Evolutionary conservation across 495 filamentous ascomycete species (phyloP), one percentile per base, ranked within the genome.

Genomic region (Aspergillus bertholletiae): DNA sequence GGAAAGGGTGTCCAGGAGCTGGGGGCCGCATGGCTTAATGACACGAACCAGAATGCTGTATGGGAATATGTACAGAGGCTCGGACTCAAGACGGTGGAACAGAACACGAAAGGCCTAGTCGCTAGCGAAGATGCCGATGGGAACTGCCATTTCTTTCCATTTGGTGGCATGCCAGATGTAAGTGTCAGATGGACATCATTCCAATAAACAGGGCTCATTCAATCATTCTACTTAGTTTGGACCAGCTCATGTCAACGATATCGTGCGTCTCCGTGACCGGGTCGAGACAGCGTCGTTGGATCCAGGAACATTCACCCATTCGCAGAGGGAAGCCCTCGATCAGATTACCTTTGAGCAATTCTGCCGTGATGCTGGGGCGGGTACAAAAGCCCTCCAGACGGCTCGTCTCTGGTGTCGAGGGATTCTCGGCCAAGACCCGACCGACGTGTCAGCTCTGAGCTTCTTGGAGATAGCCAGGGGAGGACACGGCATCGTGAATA

Each of bases 11-110:
- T 65, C 21, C 69, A 66, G 22, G 78, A 80, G 37, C 45, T 81
- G 11, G 77, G 77, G 0, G 79, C 74, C 0, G 70, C 77, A 2
- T 82, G 79, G 79, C 72, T 78, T 49, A 81, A 80, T 55, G 67
- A 79, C 50, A 73, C 68, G 5, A 77, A 61, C 28, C 79, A 82
- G 50, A 60, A 57, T 15, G 61, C 71, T 32, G 72, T 79, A 44
- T 72, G 51, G 50, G 58, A 49, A 2, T 57, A 79, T 2, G 63
- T 64, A 11, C 54, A 69, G 50, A 40, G 53, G 27, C 76, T 72
- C 47, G 66, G 66, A 2, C 59, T 79, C 7, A 62, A 80, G 22
- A 51, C 66, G 4, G 61, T 73, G 30, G 54, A 60, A 32, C 79
- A 80, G 51, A 66, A 70, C 7, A 67, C 55, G 1, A 15, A 44